phyloP scores from a whole-genome alignment of 2,329 filamentous ascomycete species.

The Penicillium sp. region DNA sequence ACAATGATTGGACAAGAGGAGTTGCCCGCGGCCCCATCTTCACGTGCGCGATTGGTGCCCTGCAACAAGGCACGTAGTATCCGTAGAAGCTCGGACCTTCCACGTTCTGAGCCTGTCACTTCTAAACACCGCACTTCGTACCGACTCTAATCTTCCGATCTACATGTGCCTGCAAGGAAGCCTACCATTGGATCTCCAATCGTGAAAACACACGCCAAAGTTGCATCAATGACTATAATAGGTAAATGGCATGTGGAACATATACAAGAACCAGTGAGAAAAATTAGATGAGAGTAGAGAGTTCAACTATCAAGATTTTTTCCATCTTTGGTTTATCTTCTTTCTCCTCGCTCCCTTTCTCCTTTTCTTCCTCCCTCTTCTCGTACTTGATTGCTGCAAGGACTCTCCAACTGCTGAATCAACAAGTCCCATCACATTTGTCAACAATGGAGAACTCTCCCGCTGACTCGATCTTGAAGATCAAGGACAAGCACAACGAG shows the following conservation, averaged over 20 bases:
- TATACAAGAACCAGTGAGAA: neutral
- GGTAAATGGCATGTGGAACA: neutral
- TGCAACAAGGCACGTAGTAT: too few species aligned
- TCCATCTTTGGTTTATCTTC: neutral
- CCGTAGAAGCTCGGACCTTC: neutral
- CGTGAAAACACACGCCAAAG: neutral
- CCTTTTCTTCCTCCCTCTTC: neutral
- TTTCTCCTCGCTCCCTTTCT: neutral
- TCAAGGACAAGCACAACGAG: conserved; percentile 1
- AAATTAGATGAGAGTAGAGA: neutral
- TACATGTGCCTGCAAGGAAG: conserved; percentile 2
- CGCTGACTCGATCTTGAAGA: conserved; percentile 13
- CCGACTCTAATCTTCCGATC: conserved; percentile 1
- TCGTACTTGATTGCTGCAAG: neutral
- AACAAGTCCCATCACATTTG: neutral
- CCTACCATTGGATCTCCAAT: conserved; percentile 6
- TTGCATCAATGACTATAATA: neutral
- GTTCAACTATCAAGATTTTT: neutral
- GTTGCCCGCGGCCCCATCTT: neutral
- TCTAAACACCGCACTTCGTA: conserved; percentile 11
- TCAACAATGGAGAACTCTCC: conserved; percentile 6
- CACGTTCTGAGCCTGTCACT: neutral
- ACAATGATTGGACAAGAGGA: neutral
- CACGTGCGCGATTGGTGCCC: neutral
- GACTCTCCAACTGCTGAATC: neutral